Percentiles rank a stretch among this genome's conserved stretches.
phyloP scores from a whole-genome alignment of 2,329 filamentous ascomycete species.

The Penicillium sp. region DNA sequence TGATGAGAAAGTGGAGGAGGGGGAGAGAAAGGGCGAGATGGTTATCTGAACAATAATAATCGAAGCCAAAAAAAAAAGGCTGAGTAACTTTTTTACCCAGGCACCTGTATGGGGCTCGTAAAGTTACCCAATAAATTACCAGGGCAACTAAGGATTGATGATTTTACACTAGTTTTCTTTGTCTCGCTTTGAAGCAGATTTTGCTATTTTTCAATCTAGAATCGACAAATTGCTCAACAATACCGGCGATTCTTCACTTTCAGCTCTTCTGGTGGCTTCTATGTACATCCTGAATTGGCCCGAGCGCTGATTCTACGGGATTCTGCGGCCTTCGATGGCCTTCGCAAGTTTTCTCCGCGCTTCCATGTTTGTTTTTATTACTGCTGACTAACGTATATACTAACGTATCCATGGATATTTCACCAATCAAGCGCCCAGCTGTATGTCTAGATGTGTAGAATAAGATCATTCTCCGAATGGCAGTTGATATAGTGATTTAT shows the following conservation, averaged over 20 bases:
- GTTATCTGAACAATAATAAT: conserved; percentile 23
- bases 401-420: too few relatives aligned
- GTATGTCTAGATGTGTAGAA: not conserved
- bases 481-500: not conserved
- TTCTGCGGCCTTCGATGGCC: conserved; percentile 36
- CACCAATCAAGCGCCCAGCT: not conserved
- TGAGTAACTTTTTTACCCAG: conserved; percentile 29
- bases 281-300: conserved; percentile 22
- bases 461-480: not conserved
- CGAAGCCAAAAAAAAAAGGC: conserved; percentile 20
- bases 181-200: not conserved
- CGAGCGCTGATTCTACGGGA: conserved; percentile 28
- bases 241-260: not conserved
- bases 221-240: not conserved
- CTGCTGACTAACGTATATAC: conserved; percentile 16
- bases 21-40: conserved; percentile 13
- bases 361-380: conserved; percentile 12
- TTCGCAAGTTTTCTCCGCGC: conserved; percentile 29
- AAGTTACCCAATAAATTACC: conserved; percentile 19
- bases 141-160: conserved; percentile 1
- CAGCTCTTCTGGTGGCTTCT: conserved; percentile 19
- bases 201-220: not conserved
- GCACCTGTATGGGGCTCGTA: conserved; percentile 21
- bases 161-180: conserved; percentile 7
- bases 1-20: conserved; percentile 13